Percentiles rank a stretch among this genome's conserved stretches.
Conservation (phyloP, 1,284 basidiomycete species). For the Cryptococcus sp. region DNA sequence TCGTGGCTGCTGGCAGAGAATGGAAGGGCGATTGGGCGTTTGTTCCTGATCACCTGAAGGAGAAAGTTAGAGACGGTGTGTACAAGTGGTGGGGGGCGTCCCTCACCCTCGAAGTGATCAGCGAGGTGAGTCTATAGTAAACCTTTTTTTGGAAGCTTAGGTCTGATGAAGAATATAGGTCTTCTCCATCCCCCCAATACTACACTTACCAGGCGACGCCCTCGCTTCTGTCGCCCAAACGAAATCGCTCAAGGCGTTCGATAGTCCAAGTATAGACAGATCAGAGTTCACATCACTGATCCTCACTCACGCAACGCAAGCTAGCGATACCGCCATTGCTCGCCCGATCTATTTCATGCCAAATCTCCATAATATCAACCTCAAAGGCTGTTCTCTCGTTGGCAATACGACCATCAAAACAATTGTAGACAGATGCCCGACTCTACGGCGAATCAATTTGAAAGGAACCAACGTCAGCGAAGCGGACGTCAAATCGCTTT, state of each 20-base stretch:
- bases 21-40: slow-evolving; percentile 31
- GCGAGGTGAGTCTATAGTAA: slow-evolving; percentile 22
- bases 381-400: slow-evolving; percentile 31
- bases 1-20: slow-evolving; percentile 9
- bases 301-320: slow-evolving; percentile 21
- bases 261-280: slow-evolving; percentile 7
- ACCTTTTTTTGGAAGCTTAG: not conserved
- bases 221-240: slow-evolving; percentile 21
- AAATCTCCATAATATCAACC: slow-evolving; percentile 28
- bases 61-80: slow-evolving; percentile 27
- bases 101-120: slow-evolving; percentile 22
- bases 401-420: slow-evolving; percentile 20
- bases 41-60: slow-evolving; percentile 32
- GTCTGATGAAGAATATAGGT: slow-evolving; percentile 10
- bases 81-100: slow-evolving; percentile 28
- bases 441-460: slow-evolving; percentile 26
- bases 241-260: slow-evolving; percentile 21
- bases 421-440: slow-evolving; percentile 21
- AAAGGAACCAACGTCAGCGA: slow-evolving; percentile 34
- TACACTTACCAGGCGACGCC: slow-evolving; percentile 26
- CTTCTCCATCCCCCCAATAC: slow-evolving; percentile 23
- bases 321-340: slow-evolving; percentile 30
- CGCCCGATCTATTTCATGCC: slow-evolving; percentile 27
- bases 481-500: slow-evolving; percentile 17
- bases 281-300: slow-evolving; percentile 17